Base-by-base conservation (phyloP, 2,329 filamentous ascomycete genomes). In the Colletotrichum sp. region DNA sequence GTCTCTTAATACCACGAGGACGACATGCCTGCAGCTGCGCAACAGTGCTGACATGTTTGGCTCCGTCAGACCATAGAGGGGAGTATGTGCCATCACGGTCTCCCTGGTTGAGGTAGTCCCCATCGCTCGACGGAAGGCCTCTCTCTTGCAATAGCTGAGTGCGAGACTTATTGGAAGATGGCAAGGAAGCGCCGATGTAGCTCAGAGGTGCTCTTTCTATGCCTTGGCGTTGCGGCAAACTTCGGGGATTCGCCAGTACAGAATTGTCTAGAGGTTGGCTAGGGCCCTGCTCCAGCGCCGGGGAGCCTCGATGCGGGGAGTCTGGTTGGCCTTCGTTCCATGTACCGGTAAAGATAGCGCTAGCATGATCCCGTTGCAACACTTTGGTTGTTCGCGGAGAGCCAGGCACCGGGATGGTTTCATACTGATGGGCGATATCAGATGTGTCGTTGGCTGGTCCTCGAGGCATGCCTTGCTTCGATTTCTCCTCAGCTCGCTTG, bases 321-420 rank as follows among this genome's bases (percentile, higher is more conserved):
- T 92, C 89, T 0, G 90, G 89, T 77, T 93, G 91, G 4, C 90
- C 92, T 80, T 93, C 90, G 72, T 93, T 93, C 90, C 90, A 93
- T 8, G 89, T 92, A 6, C 89, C 90, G 18, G 86, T 89, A 73
- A 91, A 78, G 52, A 92, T 87, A 26, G 91, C 90, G 66, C 86
- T 89, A 24, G 87, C 84, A 78, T 92, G 90, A 60, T 92, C 90
- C 69, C 86, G 85, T 76, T 78, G 79, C 62, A 72, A n/a, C 24
- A 32, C 21, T 74, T 18, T 65, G 30, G 32, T 69, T 28, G 28
- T 32, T 15, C 71, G 64, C 15, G 65, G 34, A 13, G 64, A 66
- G n/a, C 60, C 39, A 18, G 67, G 26, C 26, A 44, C 55, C 16
- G 81, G 73, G 28, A 81, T 74, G 28, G 82, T 84, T 24, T 86